Percentiles rank a stretch among this genome's conserved stretches.
Conservation (phyloP, 805 yeast species). For the Jamesozyma rosinii region DNA sequence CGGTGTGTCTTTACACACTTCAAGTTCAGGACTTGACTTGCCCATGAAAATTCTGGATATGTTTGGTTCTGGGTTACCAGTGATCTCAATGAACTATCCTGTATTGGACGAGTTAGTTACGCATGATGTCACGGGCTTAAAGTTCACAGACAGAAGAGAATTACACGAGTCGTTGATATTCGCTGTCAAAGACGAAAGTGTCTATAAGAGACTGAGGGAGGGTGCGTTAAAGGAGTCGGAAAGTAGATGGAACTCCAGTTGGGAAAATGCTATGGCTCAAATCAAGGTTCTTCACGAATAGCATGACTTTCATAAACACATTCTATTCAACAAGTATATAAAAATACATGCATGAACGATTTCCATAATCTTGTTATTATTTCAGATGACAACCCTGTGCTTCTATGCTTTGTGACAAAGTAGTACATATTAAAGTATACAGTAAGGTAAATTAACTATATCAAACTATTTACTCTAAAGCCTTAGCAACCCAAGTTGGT, state of each 20-base stretch:
- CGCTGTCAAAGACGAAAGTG: slow-evolving; percentile 28
- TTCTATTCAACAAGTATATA: too few species aligned
- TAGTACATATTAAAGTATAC: neutral
- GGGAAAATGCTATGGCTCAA: slow-evolving; percentile 39
- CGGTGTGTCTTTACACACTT: slow-evolving; percentile 82
- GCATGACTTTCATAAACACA: too few species aligned
- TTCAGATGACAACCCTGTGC: too few species aligned
- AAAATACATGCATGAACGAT: too few species aligned
- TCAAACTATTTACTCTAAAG: slow-evolving; percentile 23
- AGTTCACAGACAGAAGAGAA: slow-evolving; percentile 38
- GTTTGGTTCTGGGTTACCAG: slow-evolving; percentile 95
- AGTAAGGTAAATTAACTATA: neutral
- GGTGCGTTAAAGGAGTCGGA: slow-evolving; percentile 73
- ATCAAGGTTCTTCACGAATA: slow-evolving; percentile 13
- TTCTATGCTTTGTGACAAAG: too few species aligned
- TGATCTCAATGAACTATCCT: slow-evolving; percentile 63
- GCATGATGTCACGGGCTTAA: slow-evolving; percentile 59
- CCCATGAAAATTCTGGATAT: slow-evolving; percentile 97
- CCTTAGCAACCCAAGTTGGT: slow-evolving; percentile 79
- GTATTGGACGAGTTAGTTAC: slow-evolving; percentile 73
- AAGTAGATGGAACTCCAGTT: slow-evolving; percentile 65
- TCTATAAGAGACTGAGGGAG: slow-evolving; percentile 37
- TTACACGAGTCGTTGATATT: slow-evolving; percentile 37
- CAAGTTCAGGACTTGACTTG: slow-evolving; percentile 86
- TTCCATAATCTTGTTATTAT: too few species aligned